Conservation (phyloP, 345 rosid species). For the Punica granatum region DNA sequence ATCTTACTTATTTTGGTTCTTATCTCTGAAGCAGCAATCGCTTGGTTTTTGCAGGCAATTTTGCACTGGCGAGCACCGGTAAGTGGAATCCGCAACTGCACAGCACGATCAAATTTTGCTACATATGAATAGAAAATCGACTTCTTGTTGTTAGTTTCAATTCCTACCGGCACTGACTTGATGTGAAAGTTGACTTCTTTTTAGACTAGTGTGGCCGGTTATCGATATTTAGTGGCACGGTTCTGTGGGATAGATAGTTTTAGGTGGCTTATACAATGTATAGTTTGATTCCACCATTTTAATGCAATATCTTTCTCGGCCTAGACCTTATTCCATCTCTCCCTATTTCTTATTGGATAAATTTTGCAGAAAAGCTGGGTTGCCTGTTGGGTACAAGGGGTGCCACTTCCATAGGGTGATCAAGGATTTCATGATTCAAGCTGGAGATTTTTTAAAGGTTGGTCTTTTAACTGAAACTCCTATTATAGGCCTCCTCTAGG, state of each 20-base stretch:
- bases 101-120: too few species aligned
- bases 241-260: too few species aligned
- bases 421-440: slow-evolving; percentile 95
- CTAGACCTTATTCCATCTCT: background rate
- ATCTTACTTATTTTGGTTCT: too few species aligned
- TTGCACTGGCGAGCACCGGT: slow-evolving; percentile 95
- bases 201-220: too few species aligned
- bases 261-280: background rate
- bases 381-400: slow-evolving; percentile 88
- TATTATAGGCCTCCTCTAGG: background rate
- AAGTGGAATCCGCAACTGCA: background rate
- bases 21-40: background rate
- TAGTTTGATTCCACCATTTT: background rate
- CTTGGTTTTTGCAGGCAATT: slow-evolving; percentile 56
- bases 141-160: background rate
- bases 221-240: too few species aligned
- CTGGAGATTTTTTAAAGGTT: slow-evolving; percentile 93
- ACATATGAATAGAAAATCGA: too few species aligned
- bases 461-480: background rate
- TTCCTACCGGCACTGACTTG: too few species aligned
- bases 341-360: background rate
- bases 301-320: background rate
- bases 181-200: too few species aligned
- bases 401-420: slow-evolving; percentile 94
- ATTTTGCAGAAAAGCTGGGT: slow-evolving; percentile 63